These are phyloP conservation scores for Macrotyloma uniflorum DNA, from an alignment of 306 rosid genomes.

Conservation along the genomic window DNA sequence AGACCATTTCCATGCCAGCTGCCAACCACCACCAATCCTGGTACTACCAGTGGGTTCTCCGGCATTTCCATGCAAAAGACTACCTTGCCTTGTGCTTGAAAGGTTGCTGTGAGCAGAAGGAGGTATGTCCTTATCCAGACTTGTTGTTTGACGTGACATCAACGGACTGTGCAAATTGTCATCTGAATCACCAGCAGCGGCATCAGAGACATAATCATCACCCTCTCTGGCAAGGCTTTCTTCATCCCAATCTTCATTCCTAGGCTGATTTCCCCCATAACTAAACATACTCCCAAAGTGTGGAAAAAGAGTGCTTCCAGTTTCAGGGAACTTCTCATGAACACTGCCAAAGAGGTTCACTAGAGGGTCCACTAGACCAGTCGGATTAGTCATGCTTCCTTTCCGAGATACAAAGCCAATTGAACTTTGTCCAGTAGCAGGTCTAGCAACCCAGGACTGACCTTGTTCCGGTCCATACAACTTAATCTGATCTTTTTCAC, in stretches of 20 bases:
- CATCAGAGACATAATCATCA: slow-evolving; percentile 72
- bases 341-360: slow-evolving; percentile 93
- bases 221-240: slow-evolving; percentile 89
- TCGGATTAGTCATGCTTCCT: slow-evolving; percentile 76
- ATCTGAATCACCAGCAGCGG: slow-evolving; percentile 69
- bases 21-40: slow-evolving; percentile 98
- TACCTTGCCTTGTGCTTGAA: slow-evolving; percentile 63
- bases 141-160: slow-evolving; percentile 89
- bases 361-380: slow-evolving; percentile 79
- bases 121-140: slow-evolving; percentile 76
- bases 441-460: slow-evolving; percentile 89
- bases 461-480: slow-evolving; percentile 86
- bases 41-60: slow-evolving; percentile 75
- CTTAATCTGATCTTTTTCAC: slow-evolving; percentile 62
- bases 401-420: slow-evolving; percentile 66
- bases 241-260: slow-evolving; percentile 92
- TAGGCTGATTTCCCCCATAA: slow-evolving; percentile 81
- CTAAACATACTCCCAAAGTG: slow-evolving; percentile 98
- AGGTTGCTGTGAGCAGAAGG: slow-evolving; percentile 70
- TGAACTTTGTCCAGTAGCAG: slow-evolving; percentile 68
- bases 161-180: slow-evolving; percentile 80
- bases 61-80: slow-evolving; percentile 57
- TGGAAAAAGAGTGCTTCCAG: slow-evolving; percentile 89
- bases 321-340: slow-evolving; percentile 78
- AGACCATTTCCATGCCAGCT: slow-evolving; percentile 95